A percentile compares a stretch with the other conserved stretches of the same genome.
Evolutionary conservation across 352 stramenopile genomes (phyloP).

Genomic region (Phytophthora ramorum): DNA sequence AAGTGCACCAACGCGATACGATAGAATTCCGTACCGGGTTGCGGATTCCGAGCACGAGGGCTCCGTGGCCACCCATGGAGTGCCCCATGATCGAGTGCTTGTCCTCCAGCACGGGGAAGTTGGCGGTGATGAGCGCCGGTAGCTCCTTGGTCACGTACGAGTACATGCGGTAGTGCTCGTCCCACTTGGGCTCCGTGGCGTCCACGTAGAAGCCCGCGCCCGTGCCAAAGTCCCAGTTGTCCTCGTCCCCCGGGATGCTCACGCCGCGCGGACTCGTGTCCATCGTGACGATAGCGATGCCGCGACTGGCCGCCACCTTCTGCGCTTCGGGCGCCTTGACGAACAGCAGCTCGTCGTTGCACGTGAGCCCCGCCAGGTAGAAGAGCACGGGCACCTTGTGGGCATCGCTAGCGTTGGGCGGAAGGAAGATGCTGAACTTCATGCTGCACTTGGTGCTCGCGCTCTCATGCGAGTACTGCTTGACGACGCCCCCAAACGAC

Average conservation of each 20-base stretch:
- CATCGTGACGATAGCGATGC: slow-evolving; percentile 95
- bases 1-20: neutral
- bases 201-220: slow-evolving; percentile 98
- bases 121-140: slow-evolving; percentile 84
- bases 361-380: slow-evolving; percentile 97
- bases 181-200: slow-evolving; percentile 94
- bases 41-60: slow-evolving; percentile 94
- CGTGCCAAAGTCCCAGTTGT: slow-evolving; percentile 97
- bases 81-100: slow-evolving; percentile 95
- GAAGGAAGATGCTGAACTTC: slow-evolving; percentile 93
- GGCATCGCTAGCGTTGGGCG: slow-evolving; percentile 61
- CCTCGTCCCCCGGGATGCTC: slow-evolving; percentile 93
- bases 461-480: slow-evolving; percentile 89
- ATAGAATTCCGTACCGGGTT: slow-evolving; percentile 58
- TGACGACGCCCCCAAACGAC: slow-evolving; percentile 81
- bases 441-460: slow-evolving; percentile 85
- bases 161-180: slow-evolving; percentile 97
- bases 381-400: slow-evolving; percentile 91
- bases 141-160: slow-evolving; percentile 97
- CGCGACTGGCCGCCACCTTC: slow-evolving; percentile 86
- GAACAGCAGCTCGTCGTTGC: slow-evolving; percentile 96
- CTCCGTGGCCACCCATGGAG: slow-evolving; percentile 98
- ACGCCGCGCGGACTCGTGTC: slow-evolving; percentile 96
- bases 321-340: slow-evolving; percentile 95
- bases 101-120: slow-evolving; percentile 89